Evolutionary conservation across 2,329 filamentous ascomycete genomes (phyloP).

Genomic region (Metarhizium humberi): DNA sequence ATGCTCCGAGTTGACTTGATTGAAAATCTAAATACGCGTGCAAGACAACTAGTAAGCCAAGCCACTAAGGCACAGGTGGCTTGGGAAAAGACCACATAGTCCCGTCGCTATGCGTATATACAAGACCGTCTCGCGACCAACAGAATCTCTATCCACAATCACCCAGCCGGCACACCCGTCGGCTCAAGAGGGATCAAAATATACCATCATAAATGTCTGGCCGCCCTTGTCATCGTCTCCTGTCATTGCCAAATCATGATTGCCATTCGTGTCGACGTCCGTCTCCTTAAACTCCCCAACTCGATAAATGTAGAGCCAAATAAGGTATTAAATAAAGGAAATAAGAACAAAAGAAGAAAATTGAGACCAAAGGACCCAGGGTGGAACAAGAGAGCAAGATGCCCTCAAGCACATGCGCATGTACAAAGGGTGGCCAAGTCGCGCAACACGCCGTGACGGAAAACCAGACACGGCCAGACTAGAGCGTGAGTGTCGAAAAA

Average conservation of each 20-base stretch:
- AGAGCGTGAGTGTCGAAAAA: background rate
- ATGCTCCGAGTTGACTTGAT: too few species aligned
- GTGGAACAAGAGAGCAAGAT: too few species aligned
- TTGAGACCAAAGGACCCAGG: too few species aligned
- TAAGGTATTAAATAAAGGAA: background rate
- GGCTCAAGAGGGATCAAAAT: background rate
- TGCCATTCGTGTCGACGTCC: background rate
- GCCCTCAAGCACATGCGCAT: background rate
- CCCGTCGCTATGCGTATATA: too few species aligned
- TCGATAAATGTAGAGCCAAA: background rate
- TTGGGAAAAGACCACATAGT: too few species aligned
- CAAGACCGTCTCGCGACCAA: background rate
- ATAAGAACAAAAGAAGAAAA: background rate
- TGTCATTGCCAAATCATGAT: background rate
- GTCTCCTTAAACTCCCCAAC: background rate
- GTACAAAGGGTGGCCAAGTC: background rate
- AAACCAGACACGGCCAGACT: background rate
- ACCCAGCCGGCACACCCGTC: background rate
- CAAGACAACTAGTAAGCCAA: too few species aligned
- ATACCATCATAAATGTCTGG: background rate
- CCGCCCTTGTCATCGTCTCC: background rate
- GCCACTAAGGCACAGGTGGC: too few species aligned
- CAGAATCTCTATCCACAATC: background rate
- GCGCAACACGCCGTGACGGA: background rate
- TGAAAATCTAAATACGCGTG: too few species aligned